phyloP scores from a whole-genome alignment of 148 eudicot species.

The Nyssa sinensis region DNA sequence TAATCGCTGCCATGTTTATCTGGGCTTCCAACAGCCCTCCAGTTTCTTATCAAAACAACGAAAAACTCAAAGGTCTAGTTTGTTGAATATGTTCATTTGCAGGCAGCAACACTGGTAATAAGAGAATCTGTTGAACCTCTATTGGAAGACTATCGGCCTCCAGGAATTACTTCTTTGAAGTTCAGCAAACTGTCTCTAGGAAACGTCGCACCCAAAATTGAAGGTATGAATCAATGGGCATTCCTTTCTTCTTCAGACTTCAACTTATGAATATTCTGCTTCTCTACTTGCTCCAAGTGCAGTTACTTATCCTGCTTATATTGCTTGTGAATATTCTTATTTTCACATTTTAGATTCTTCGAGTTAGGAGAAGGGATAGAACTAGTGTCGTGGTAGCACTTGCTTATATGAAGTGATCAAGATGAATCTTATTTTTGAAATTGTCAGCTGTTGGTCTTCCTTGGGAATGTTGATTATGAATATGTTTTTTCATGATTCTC shows the following conservation, averaged over 20 bases:
- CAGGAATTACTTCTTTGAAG: slow-evolving; percentile 87
- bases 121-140: slow-evolving; percentile 96
- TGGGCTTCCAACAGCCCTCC: neutral
- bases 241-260: neutral
- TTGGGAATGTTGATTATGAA: too few relatives aligned
- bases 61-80: neutral
- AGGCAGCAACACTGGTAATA: slow-evolving; percentile 85
- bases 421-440: neutral
- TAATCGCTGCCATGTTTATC: neutral
- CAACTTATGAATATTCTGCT: neutral
- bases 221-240: slow-evolving; percentile 43
- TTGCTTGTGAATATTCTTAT: neutral
- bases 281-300: neutral
- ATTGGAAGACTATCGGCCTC: slow-evolving; percentile 88
- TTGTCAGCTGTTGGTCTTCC: too few relatives aligned
- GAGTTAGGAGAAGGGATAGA: neutral
- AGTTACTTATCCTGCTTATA: neutral
- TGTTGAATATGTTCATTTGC: slow-evolving; percentile 17
- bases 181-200: slow-evolving; percentile 94
- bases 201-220: slow-evolving; percentile 95
- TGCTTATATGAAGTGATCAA: neutral
- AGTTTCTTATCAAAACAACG: neutral
- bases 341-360: slow-evolving; percentile 3
- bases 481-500: too few relatives aligned
- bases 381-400: neutral